Percentiles rank a stretch among this genome's conserved stretches.
phyloP scores from a whole-genome alignment of 148 eudicot genomes.

The Silene latifolia region DNA sequence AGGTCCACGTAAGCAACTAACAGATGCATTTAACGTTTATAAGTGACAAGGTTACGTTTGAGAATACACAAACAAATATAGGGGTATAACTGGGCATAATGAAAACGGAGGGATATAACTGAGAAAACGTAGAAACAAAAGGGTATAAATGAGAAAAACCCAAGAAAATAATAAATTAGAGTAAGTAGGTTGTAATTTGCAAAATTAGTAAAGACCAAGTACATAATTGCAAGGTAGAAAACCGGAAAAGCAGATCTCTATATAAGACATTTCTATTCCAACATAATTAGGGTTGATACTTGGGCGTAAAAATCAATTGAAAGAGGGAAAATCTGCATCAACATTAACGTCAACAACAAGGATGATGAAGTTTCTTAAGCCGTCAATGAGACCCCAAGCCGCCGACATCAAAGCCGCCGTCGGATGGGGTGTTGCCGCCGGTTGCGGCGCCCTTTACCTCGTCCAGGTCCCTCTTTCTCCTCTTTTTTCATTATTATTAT shows the following conservation, averaged over 20 bases:
- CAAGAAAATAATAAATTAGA: no score
- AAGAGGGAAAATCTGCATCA: no score
- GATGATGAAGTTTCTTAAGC: slow-evolving; percentile 38
- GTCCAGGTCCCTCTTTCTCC: slow-evolving; percentile 44
- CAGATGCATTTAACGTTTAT: no score
- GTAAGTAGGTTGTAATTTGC: no score
- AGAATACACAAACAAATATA: no score
- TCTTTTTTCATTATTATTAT: no score
- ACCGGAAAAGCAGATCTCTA: not conserved
- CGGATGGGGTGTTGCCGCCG: slow-evolving; percentile 73
- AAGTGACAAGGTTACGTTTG: no score
- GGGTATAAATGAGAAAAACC: no score
- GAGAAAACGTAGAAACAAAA: no score
- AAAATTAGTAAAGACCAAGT: not conserved
- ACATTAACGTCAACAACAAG: slow-evolving; percentile 26
- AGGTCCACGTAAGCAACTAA: no score
- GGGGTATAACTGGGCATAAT: no score
- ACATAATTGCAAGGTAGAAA: not conserved
- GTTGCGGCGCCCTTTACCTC: slow-evolving; percentile 46
- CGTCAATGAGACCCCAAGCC: slow-evolving; percentile 36
- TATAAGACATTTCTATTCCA: not conserved
- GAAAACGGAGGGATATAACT: no score
- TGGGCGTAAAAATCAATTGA: not conserved
- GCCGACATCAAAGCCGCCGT: slow-evolving; percentile 66
- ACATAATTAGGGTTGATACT: slow-evolving; percentile 2